Percentiles rank a stretch among this genome's conserved stretches.
Evolutionary conservation across 225 moss, liverwort and hornwort genomes (phyloP).

Genomic region (Sphagnum tenellum): DNA sequence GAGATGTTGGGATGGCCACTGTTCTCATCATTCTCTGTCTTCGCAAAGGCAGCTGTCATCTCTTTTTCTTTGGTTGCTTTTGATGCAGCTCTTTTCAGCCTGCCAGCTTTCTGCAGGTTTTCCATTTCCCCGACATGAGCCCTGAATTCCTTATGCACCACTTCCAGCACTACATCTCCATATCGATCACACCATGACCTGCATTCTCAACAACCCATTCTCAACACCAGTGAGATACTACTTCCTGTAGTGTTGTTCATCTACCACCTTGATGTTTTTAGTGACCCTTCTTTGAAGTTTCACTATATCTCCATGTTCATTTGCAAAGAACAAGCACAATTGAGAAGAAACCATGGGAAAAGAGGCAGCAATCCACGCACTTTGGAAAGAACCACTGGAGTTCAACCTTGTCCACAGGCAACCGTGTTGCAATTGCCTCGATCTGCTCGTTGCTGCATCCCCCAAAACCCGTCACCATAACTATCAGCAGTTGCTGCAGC

Average conservation of each 20-base stretch:
- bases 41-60: background rate
- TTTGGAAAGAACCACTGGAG: conserved; percentile 60
- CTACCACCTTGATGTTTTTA: no score
- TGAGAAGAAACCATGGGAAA: background rate
- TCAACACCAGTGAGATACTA: no score
- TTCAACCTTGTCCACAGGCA: conserved; percentile 53
- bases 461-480: background rate
- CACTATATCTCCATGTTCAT: no score
- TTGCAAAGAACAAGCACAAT: background rate
- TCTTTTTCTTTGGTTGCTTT: conserved; percentile 2
- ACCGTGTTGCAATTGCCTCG: conserved; percentile 52
- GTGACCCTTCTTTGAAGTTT: no score
- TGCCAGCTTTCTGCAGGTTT: conserved; percentile 2
- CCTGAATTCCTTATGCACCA: conserved; percentile 55
- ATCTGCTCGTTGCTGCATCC: conserved; percentile 50
- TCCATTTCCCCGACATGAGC: conserved; percentile 49
- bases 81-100: conserved; percentile 4
- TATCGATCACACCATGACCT: conserved; percentile 63
- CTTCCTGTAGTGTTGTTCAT: no score
- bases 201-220: background rate
- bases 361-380: conserved; percentile 14
- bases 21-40: conserved; percentile 8
- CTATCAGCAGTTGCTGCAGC: no score
- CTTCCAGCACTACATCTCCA: conserved; percentile 52
- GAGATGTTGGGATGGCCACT: background rate